Percentiles rank a stretch among this genome's conserved stretches.
Evolutionary conservation across 1,284 basidiomycete genomes (phyloP).

Genomic region (Coniferiporia weirii): DNA sequence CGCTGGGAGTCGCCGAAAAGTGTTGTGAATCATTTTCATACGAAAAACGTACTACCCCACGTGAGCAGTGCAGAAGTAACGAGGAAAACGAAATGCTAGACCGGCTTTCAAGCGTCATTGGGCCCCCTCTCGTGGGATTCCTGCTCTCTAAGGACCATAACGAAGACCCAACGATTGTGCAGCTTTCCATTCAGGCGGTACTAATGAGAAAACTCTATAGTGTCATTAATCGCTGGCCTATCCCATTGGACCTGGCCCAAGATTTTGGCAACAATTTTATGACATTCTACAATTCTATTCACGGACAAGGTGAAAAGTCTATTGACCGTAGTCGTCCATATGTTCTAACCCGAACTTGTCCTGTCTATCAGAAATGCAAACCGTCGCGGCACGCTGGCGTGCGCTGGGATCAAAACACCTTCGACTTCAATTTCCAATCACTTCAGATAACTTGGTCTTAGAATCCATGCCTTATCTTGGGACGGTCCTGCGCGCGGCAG

Average conservation of each 20-base stretch:
- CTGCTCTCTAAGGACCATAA: neutral
- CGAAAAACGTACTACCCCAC: neutral
- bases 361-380: neutral
- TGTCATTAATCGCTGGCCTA: neutral
- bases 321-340: no score
- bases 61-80: neutral
- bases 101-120: neutral
- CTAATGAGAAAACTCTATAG: neutral
- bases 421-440: neutral
- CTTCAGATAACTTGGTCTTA: neutral
- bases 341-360: neutral
- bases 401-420: constrained; percentile 1
- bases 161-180: constrained; percentile 3
- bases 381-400: constrained; percentile 7
- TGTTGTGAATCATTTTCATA: neutral
- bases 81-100: neutral
- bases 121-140: neutral
- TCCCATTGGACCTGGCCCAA: neutral
- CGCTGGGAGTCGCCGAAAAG: neutral
- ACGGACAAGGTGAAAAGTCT: neutral
- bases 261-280: neutral
- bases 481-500: neutral
- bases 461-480: neutral
- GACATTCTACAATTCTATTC: neutral
- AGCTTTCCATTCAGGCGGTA: constrained; percentile 1